Conservation (phyloP, 2,329 filamentous ascomycete genomes). For the Diaporthe sp. region DNA sequence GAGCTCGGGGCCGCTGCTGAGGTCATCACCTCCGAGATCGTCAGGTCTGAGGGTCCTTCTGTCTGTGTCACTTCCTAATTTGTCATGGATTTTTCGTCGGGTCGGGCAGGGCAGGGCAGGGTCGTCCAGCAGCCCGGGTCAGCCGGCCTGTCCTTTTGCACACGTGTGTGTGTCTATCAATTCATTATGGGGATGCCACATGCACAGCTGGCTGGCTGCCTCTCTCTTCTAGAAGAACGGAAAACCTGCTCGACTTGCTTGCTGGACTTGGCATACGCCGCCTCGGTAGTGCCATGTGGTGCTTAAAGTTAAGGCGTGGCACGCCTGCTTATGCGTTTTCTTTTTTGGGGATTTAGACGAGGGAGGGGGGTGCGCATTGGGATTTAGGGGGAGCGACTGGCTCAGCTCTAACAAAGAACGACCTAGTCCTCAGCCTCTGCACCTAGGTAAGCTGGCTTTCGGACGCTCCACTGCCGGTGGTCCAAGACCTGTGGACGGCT, state of each 20-base stretch:
- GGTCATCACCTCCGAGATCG: not conserved
- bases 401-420: not conserved
- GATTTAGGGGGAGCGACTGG: not conserved
- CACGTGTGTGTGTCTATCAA: not conserved
- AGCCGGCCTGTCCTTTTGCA: not conserved
- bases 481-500: not conserved
- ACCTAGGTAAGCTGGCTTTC: conserved; percentile 2
- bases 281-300: conserved; percentile 15
- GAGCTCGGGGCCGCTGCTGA: not conserved
- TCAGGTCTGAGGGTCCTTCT: not conserved
- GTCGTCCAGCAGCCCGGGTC: not conserved
- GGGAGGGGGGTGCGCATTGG: not conserved
- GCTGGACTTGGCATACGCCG: not conserved
- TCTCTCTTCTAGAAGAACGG: conserved; percentile 10
- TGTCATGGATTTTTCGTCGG: not conserved
- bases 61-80: not conserved
- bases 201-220: conserved; percentile 13
- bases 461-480: conserved; percentile 11
- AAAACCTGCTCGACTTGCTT: not conserved
- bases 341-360: not conserved
- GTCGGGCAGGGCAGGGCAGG: not conserved
- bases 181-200: not conserved
- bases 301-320: conserved; percentile 9
- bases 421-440: not conserved
- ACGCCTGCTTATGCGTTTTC: not conserved